phyloP scores from a whole-genome alignment of 495 filamentous ascomycete genomes.

The Penicillium canariense region DNA sequence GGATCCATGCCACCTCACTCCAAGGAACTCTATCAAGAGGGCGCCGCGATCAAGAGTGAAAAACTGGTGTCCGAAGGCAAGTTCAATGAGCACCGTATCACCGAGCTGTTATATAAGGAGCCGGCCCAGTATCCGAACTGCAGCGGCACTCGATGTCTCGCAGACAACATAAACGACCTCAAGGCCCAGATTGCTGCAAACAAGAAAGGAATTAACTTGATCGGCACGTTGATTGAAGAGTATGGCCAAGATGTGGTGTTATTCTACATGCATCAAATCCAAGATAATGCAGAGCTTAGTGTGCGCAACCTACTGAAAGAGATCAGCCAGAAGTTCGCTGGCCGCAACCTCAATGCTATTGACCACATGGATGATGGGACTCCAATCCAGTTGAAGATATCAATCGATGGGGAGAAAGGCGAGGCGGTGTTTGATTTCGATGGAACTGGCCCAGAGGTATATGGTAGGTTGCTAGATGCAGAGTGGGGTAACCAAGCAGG shows the following conservation, averaged over 20 bases:
- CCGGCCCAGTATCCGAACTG: slow-evolving; percentile 83
- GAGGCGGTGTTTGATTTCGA: slow-evolving; percentile 89
- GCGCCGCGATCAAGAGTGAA: slow-evolving; percentile 86
- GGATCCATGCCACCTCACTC: slow-evolving; percentile 96
- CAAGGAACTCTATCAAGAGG: slow-evolving; percentile 87
- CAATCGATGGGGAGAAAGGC: slow-evolving; percentile 76
- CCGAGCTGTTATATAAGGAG: slow-evolving; percentile 74
- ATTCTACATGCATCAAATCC: slow-evolving; percentile 91
- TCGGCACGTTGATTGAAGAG: slow-evolving; percentile 76
- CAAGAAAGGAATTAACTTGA: slow-evolving; percentile 90
- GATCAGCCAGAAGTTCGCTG: slow-evolving; percentile 69
- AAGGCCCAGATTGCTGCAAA: slow-evolving; percentile 95
- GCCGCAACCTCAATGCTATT: slow-evolving; percentile 70
- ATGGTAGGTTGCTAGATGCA: slow-evolving; percentile 41
- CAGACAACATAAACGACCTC: slow-evolving; percentile 92
- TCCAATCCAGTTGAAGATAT: slow-evolving; percentile 79
- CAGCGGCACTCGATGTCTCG: slow-evolving; percentile 81
- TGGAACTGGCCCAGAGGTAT: slow-evolving; percentile 81
- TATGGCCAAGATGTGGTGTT: slow-evolving; percentile 88
- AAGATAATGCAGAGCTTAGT: slow-evolving; percentile 82
- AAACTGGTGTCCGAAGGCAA: slow-evolving; percentile 86
- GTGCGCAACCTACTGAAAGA: slow-evolving; percentile 76
- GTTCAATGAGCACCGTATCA: slow-evolving; percentile 84
- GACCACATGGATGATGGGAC: slow-evolving; percentile 96
- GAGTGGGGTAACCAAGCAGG: neutral